Evolutionary conservation across 2,329 filamentous ascomycete species (phyloP), one percentile per base, ranked within the genome.

Genomic region (Venturia aucupariae): DNA sequence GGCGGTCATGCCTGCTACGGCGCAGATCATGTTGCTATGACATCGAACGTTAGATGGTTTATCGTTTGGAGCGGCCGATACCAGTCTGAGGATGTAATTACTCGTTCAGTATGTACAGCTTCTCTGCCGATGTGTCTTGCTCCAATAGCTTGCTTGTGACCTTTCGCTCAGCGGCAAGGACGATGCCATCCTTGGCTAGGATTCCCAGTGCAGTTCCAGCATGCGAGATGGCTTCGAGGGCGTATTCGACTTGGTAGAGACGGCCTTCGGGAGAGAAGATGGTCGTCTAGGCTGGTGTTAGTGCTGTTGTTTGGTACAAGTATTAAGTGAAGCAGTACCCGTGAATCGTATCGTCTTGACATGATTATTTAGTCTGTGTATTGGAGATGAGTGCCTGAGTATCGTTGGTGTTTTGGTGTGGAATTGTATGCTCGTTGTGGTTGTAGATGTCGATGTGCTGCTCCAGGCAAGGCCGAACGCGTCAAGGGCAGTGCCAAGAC

Each of bases 241-340:
- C 95, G 84, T 99, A 99, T 85, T 99, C 94, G 72, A 99, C 94
- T 80, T 99, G 94, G 79, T 99, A 99, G 67, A 99, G 86, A 74
- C 94, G 92, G 69, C 94, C 94, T 81, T 99, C 94, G 66, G 94
- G 94, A 67, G 94, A 99, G 87, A 99, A 99, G 85, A 99, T 99
- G 76, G 94, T 99, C 72, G 94, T 99, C 92, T 96, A 72, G 55
- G 27, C 32, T 24, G 38, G 71, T 73, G 72, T 68, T 48, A 64
- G 46, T 38, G 32, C 22, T 64, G 63, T 41, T 39, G 62, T n/a
- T 38, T 35, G 66, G 48, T 62, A 68, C 61, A 24, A 42, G 60
- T 62, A 64, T 24, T 54, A 38, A n/a, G 32, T 42, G 80, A 88
- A 78, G 27, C 17, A 39, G 35, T 83, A 96, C 92, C 82, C 92